Base-by-base conservation (phyloP, 2,329 filamentous ascomycete species). In the Fusarium ambrosium region DNA sequence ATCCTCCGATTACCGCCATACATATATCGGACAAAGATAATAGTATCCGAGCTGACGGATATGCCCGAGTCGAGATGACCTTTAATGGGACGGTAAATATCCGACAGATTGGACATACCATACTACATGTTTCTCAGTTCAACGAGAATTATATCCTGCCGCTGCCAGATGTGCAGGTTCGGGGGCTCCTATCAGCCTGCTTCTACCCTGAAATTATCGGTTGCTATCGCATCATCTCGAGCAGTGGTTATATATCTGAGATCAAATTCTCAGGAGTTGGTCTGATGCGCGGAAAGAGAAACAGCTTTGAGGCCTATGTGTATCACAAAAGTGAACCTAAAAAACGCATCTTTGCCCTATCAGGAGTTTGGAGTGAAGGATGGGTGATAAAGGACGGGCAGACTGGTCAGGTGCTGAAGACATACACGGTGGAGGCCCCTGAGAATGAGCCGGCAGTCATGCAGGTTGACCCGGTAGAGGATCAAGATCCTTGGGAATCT, bases 401-500 rank as follows among this genome's bases (percentile, higher is more conserved):
- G n/a, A 53, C 48, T 27, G 48, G 24, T 18, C 14, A 53, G 18
- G 27, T 53, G 22, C 14, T 53, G 7, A 29, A 53, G 13, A 27
- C 13, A n/a, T 53, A 53, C 48, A 24, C 4, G 14, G 48, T 53
- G 22, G 48, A 29, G 14, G 48, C 24, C 4, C 24, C 48, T 5
- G 48, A 53, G 48, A 53, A 53, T 7, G 5, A 29, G 48, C 48
- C 48, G 9, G 7, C 48, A 16, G 24, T 16, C 22, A 53, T 53
- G 48, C 22, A 53, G 16, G 16, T 53, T 27, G 22, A 29, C 1
- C 69, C 73, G 0, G 78, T 94, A 27, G 91, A 93, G 62, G 82
- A 92, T 71, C 94, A 97, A 83, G 93, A 96, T 75, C 89, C 93
- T 2, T 92, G 94, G 80, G 95, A 98, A 85, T 93, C 93, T 9